These are phyloP conservation scores for Conringia planisiliqua DNA, from an alignment of 345 rosid species.

Conservation along the genomic window DNA sequence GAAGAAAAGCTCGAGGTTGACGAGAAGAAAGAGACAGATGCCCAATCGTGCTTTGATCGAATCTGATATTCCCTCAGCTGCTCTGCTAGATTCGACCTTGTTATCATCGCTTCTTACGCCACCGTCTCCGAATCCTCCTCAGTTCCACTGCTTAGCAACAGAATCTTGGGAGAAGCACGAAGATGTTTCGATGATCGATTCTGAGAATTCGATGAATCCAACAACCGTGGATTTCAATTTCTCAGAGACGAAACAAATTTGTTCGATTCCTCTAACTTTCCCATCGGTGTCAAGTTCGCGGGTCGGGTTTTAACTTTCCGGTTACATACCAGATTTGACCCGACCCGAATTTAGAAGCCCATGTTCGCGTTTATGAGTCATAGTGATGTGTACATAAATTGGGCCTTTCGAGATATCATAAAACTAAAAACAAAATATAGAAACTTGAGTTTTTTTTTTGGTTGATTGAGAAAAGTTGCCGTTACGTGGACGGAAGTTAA, in stretches of 20 bases:
- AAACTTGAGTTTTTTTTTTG: neutral
- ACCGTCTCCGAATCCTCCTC: constrained; percentile 6
- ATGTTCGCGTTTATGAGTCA: constrained; percentile 3
- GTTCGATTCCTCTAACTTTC: constrained; percentile 20
- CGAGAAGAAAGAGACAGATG: constrained; percentile 86
- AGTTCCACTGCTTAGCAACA: neutral
- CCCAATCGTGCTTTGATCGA: constrained; percentile 97
- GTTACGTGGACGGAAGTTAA: constrained; percentile 25
- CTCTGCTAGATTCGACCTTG: constrained; percentile 92
- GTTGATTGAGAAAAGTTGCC: neutral
- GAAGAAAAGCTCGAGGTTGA: constrained; percentile 68
- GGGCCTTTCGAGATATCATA: constrained; percentile 9
- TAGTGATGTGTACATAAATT: neutral
- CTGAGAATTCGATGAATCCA: neutral
- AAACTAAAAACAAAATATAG: neutral
- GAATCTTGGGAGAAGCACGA: too few relatives aligned
- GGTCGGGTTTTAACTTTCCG: constrained; percentile 27
- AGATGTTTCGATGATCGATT: too few relatives aligned
- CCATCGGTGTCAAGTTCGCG: constrained; percentile 8
- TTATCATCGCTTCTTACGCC: constrained; percentile 59
- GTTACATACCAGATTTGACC: neutral
- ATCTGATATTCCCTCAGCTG: constrained; percentile 96
- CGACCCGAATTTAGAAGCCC: constrained; percentile 17
- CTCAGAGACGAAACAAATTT: constrained; percentile 13
- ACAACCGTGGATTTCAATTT: neutral